Conservation (phyloP, 2,329 filamentous ascomycete species). For the Ascosphaera acerosa region DNA sequence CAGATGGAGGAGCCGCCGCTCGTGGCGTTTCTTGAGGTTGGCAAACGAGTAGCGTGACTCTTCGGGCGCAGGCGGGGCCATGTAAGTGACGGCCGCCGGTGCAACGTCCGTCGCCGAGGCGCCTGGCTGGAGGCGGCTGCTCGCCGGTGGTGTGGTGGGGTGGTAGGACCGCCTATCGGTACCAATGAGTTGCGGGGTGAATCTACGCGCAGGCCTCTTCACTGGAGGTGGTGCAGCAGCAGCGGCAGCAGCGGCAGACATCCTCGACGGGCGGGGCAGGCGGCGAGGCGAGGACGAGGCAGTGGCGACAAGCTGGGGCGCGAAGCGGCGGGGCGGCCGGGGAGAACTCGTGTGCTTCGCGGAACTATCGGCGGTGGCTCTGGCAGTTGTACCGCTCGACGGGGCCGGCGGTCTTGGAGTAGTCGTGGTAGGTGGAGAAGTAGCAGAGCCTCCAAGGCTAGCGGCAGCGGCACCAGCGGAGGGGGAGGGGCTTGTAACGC, state of each 20-base stretch:
- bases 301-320: background rate
- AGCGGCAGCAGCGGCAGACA: conserved; percentile 1
- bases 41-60: background rate
- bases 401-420: background rate
- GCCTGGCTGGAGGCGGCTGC: background rate
- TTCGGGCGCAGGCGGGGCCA: background rate
- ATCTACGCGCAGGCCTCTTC: conserved; percentile 20
- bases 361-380: background rate
- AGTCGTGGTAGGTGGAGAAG: too few relatives aligned
- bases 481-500: too few relatives aligned
- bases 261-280: background rate
- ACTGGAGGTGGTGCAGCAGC: conserved; percentile 15
- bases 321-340: background rate
- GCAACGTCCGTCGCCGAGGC: background rate
- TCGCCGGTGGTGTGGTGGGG: background rate
- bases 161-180: conserved; percentile 44
- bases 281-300: conserved; percentile 1
- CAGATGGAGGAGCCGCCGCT: conserved; percentile 3
- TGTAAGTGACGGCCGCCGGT: background rate
- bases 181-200: conserved; percentile 59
- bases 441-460: too few relatives aligned
- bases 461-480: too few relatives aligned
- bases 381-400: background rate
- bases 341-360: background rate
- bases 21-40: background rate